These are phyloP conservation scores for Thraustotheca clavata DNA, from an alignment of 352 stramenopile genomes.

Conservation along the genomic window DNA sequence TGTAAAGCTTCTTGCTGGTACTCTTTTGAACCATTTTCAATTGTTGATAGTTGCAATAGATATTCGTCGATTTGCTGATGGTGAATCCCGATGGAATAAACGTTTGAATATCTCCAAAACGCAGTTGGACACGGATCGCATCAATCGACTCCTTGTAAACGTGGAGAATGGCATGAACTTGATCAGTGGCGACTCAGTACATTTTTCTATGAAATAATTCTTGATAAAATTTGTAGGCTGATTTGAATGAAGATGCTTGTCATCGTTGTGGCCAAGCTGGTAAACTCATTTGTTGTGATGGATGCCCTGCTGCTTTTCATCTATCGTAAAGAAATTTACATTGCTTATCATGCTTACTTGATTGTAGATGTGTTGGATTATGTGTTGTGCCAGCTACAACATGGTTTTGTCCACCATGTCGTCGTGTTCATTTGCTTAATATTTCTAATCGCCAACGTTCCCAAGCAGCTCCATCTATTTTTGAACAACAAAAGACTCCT, in stretches of 20 bases:
- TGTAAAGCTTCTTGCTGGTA: conserved; percentile 31
- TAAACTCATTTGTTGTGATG: conserved; percentile 75
- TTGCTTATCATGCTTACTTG: not conserved
- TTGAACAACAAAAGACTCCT: not conserved
- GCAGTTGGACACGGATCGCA: conserved; percentile 48
- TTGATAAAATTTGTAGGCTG: conserved; percentile 34
- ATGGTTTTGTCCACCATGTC: conserved; percentile 14
- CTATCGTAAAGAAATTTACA: conserved; percentile 31
- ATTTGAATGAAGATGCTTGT: conserved; percentile 75
- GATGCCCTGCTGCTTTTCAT: conserved; percentile 67
- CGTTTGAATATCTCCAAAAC: conserved; percentile 32
- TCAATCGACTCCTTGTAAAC: conserved; percentile 58
- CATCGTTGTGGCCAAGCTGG: conserved; percentile 60
- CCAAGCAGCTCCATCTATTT: not conserved
- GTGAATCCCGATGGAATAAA: conserved; percentile 62
- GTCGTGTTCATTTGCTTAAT: not conserved
- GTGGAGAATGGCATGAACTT: conserved; percentile 53
- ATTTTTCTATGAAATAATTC: conserved; percentile 6
- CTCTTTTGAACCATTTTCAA: no score
- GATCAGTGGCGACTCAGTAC: conserved; percentile 50
- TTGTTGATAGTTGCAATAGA: conserved; percentile 30
- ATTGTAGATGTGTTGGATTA: conserved; percentile 15
- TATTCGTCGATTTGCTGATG: conserved; percentile 48
- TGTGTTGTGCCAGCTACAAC: not conserved
- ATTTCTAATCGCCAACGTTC: not conserved